Percentiles rank a stretch among this genome's conserved stretches.
Conservation (phyloP, 2,329 filamentous ascomycete species). For the Lithohypha guttulata region DNA sequence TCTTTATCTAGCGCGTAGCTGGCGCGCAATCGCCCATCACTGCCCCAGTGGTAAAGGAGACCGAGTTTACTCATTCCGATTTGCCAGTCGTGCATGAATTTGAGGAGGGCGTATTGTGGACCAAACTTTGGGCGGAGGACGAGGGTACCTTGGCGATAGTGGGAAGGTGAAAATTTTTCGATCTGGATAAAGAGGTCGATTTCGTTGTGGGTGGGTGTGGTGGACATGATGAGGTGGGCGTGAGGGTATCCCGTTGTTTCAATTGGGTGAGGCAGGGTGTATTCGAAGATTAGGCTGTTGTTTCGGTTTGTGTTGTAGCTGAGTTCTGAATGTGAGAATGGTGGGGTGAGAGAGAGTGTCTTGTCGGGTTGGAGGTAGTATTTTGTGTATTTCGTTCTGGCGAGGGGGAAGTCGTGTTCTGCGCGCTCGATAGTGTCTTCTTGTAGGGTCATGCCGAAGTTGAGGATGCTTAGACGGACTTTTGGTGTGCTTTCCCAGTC, state of each 20-base stretch:
- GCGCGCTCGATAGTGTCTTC: constrained; percentile 27
- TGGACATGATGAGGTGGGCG: not conserved
- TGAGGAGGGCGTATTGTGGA: not conserved
- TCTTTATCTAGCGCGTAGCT: not conserved
- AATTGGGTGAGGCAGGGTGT: not conserved
- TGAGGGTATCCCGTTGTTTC: constrained; percentile 3
- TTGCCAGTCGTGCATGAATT: constrained; percentile 4
- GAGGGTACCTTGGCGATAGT: not conserved
- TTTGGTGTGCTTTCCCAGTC: constrained; percentile 36
- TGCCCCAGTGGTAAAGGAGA: constrained; percentile 1
- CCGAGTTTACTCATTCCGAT: not conserved
- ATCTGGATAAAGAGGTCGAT: constrained; percentile 5
- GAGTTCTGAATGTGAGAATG: not conserved
- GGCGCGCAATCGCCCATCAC: not conserved
- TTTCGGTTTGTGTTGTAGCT: not conserved
- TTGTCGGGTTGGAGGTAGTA: constrained; percentile 46
- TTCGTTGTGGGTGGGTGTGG: not conserved
- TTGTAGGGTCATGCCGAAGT: constrained; percentile 5
- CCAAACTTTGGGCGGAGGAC: constrained; percentile 1
- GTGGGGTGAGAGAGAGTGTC: constrained; percentile 25
- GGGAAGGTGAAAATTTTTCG: not conserved
- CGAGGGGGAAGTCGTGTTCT: constrained; percentile 57
- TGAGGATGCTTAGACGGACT: constrained; percentile 25
- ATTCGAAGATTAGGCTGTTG: not conserved
- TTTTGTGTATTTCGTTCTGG: constrained; percentile 52